Conservation (phyloP, 257 asterid species). For the Jacaranda mimosifolia region DNA sequence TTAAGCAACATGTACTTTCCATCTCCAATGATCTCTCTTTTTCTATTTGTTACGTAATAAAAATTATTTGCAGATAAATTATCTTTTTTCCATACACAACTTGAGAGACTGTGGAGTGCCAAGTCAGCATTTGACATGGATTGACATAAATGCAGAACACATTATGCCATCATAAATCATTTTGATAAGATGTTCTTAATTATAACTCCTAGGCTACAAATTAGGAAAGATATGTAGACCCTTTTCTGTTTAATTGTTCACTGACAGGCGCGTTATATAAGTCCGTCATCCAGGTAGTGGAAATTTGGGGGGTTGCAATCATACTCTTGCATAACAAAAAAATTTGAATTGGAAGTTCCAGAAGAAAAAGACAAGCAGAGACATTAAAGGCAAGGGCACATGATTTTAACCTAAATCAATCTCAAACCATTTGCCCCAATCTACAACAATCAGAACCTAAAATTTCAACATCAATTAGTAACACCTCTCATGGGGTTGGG, state of each 20-base stretch:
- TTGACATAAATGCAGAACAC: not conserved
- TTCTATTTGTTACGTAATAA: not conserved
- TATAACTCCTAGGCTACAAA: not conserved
- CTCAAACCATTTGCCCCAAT: not conserved
- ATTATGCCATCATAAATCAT: not conserved
- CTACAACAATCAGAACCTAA: not conserved
- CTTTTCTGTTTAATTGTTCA: not conserved
- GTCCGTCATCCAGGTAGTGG: not conserved
- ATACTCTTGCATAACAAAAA: not conserved
- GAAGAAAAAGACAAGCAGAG: not conserved
- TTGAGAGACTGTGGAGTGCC: not conserved
- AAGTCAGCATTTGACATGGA: slow-evolving; percentile 18
- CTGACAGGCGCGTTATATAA: not conserved
- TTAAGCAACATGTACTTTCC: not conserved
- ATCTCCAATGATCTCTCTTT: not conserved
- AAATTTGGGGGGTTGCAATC: not conserved
- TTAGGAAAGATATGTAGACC: not conserved
- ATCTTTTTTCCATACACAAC: slow-evolving; percentile 2
- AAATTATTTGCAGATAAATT: not conserved
- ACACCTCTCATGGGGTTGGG: not conserved
- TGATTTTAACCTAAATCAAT: slow-evolving; percentile 1
- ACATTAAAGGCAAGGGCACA: slow-evolving; percentile 1
- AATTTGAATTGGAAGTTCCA: not conserved
- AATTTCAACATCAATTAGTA: not conserved
- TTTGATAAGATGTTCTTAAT: not conserved